These are phyloP conservation scores for Macrolepiota albuminosa DNA, from an alignment of 768 basidiomycete genomes.

Conservation along the genomic window DNA sequence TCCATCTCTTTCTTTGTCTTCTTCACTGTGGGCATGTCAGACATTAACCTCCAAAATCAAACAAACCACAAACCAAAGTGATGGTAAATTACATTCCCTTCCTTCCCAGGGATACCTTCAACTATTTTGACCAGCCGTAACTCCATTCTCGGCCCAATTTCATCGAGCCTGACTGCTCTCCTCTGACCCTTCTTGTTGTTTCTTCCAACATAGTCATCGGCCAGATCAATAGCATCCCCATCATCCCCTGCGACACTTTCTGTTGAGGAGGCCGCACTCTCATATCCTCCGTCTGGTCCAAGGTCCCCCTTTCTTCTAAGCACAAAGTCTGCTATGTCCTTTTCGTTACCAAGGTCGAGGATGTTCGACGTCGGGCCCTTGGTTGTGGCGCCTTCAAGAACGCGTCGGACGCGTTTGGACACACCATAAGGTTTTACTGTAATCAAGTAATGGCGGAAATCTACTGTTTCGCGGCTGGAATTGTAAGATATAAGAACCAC, in stretches of 20 bases:
- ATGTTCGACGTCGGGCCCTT: conserved; percentile 36
- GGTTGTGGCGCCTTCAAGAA: conserved; percentile 59
- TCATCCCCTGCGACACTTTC: conserved; percentile 86
- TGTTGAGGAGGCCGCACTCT: conserved; percentile 76
- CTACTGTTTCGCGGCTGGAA: conserved; percentile 77
- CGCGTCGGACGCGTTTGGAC: conserved; percentile 82
- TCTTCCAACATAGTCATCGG: conserved; percentile 91
- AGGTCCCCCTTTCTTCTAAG: conserved; percentile 63
- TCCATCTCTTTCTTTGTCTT: conserved; percentile 77
- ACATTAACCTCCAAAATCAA: background rate
- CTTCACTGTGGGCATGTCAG: conserved; percentile 57
- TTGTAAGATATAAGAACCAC: conserved; percentile 94
- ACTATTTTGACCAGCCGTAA: conserved; percentile 88
- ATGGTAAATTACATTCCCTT: conserved; percentile 92
- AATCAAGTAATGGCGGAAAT: conserved; percentile 93
- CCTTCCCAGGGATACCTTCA: conserved; percentile 90
- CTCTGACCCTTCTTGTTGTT: conserved; percentile 91
- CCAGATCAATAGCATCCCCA: conserved; percentile 75
- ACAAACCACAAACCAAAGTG: conserved; percentile 68
- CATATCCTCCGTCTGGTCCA: conserved; percentile 66
- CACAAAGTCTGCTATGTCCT: conserved; percentile 94
- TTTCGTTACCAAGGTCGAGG: conserved; percentile 82
- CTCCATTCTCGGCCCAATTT: conserved; percentile 96
- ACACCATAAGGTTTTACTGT: conserved; percentile 93
- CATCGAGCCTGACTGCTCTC: conserved; percentile 87